phyloP scores from a whole-genome alignment of 345 rosid genomes.

The Sisymbrium irio region DNA sequence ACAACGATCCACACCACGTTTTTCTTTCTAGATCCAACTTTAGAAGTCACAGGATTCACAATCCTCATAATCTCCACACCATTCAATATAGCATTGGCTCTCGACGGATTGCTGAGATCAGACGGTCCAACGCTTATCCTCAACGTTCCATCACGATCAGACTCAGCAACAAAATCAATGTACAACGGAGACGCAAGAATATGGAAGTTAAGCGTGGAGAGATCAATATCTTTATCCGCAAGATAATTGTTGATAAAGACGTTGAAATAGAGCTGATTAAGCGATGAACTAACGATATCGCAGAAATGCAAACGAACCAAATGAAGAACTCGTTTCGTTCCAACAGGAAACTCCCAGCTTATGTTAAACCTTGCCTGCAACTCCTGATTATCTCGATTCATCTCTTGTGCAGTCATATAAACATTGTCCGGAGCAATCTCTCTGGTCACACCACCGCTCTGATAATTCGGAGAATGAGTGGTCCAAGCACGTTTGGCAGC shows the following conservation, averaged over 20 bases:
- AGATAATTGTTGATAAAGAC: constrained; percentile 64
- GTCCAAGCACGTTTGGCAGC: constrained; percentile 64
- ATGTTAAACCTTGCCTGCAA: constrained; percentile 57
- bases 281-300: constrained; percentile 72
- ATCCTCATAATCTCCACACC: constrained; percentile 91
- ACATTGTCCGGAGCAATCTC: constrained; percentile 84
- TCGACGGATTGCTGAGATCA: constrained; percentile 53
- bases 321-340: constrained; percentile 45
- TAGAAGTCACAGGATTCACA: constrained; percentile 36
- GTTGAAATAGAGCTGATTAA: constrained; percentile 74
- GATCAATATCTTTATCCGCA: constrained; percentile 71
- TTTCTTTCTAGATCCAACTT: constrained; percentile 38
- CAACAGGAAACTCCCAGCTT: constrained; percentile 71
- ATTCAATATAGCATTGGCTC: constrained; percentile 69
- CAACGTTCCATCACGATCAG: constrained; percentile 50
- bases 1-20: constrained; percentile 46
- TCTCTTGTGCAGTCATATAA: constrained; percentile 88
- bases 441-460: constrained; percentile 57
- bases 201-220: constrained; percentile 63
- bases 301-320: constrained; percentile 92
- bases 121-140: constrained; percentile 85
- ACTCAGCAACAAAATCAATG: constrained; percentile 68
- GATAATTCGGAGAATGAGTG: constrained; percentile 62
- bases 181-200: constrained; percentile 69
- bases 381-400: constrained; percentile 63